Evolutionary conservation across 2,329 filamentous ascomycete genomes (phyloP).

Genomic region (Paecilomyces variotii): DNA sequence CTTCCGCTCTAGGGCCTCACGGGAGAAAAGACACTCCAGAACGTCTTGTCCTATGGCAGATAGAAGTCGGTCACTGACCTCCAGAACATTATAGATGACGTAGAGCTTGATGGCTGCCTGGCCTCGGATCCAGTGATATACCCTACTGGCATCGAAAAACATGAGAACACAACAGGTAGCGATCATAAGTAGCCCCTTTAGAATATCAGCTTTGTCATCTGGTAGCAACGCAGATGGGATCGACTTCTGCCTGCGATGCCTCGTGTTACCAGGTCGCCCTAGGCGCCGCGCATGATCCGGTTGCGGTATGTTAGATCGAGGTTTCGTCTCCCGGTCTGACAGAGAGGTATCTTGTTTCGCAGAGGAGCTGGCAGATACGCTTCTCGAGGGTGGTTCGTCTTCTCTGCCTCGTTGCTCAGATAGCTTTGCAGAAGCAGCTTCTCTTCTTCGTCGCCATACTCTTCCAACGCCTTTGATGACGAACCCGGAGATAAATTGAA

Average conservation of each 20-base stretch:
- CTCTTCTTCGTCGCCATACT: constrained; percentile 58
- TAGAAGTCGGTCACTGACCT: constrained; percentile 79
- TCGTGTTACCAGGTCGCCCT: constrained; percentile 26
- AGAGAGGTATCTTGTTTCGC: constrained; percentile 8
- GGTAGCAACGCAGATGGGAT: constrained; percentile 75
- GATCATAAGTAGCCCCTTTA: constrained; percentile 83
- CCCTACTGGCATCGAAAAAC: constrained; percentile 86
- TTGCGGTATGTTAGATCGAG: constrained; percentile 3
- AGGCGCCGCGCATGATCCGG: constrained; percentile 19
- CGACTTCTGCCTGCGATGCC: constrained; percentile 70
- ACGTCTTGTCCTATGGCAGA: constrained; percentile 93
- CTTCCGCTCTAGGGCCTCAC: constrained; percentile 83
- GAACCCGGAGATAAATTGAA: constrained; percentile 62
- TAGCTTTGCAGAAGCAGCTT: constrained; percentile 8
- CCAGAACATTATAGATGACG: constrained; percentile 96
- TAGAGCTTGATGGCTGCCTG: constrained; percentile 98
- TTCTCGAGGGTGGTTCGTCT: constrained; percentile 11
- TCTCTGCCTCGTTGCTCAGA: constrained; percentile 14
- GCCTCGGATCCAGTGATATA: constrained; percentile 96
- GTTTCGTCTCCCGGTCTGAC: constrained; percentile 15
- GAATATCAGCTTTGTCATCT: constrained; percentile 88
- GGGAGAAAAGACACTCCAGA: constrained; percentile 88
- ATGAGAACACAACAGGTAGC: constrained; percentile 78
- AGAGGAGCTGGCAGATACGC: constrained; percentile 5
- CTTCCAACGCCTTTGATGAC: constrained; percentile 73